Base-by-base conservation (phyloP, 2,329 filamentous ascomycete genomes). In the Fusarium decemcellulare region DNA sequence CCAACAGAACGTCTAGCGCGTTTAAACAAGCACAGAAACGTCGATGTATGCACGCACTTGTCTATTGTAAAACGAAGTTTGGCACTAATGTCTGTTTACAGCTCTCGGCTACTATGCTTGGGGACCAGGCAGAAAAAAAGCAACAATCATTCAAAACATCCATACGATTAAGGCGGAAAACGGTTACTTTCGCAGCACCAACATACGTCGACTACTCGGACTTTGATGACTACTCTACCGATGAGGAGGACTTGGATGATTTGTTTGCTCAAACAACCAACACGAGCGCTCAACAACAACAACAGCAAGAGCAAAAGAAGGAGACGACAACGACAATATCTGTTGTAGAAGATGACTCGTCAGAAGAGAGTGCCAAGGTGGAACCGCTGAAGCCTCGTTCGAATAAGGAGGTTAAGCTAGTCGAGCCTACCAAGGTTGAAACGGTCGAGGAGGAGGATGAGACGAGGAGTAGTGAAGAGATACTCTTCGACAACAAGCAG, bases 21-120 rank as follows among this genome's bases (percentile, higher is more conserved):
- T 69, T 82, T 98, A 69, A 99, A 99, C 81, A 99, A 99, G 82
- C 96, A 99, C 81, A 90, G 96, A 77, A 99, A 99, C 77, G 95
- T 98, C 74, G 96, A 99, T 83, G 94, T 97, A 88, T 70, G 93
- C 78, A 50, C 69, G 93, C 78, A 50, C 53, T 39, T 32, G 29
- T 18, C 32, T 50, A 29, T 6, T 5, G 5, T 4, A 6, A 30
- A 5, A 16, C 11, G 15, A 16, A 30, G 44, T 15, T 14, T 8
- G 2, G 14, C 30, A 56, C 57, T 74, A 29, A 75, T 50, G 61
- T 67, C 56, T 16, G 4, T 60, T 27, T 29, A 51, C 77, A 90
- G 87, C 79, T 91, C 32, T 89, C 88, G 30, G 86, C 88, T 9
- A 84, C 87, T 9, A 91, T 91, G 88, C 82, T 91, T 44, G 86